A percentile compares a stretch with the other conserved stretches of the same genome.
phyloP scores from a whole-genome alignment of 176 grass and related monocot species.

The Zizania latifolia region DNA sequence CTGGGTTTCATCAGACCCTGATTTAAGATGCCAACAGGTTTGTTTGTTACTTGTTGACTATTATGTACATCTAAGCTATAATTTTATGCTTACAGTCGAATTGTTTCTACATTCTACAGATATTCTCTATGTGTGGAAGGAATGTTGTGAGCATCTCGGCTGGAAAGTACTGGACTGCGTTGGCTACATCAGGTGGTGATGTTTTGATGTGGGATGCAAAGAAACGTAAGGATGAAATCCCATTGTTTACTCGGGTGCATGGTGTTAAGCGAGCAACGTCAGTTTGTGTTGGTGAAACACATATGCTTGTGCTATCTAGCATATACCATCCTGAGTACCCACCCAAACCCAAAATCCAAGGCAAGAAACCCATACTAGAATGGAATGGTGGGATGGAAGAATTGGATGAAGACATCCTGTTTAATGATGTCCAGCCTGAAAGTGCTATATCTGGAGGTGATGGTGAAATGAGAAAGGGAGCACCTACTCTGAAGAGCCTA shows the following conservation, averaged over 20 bases:
- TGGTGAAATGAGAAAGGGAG: slow-evolving; percentile 18
- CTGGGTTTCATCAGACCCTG: slow-evolving; percentile 90
- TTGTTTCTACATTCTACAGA: slow-evolving; percentile 50
- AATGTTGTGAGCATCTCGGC: slow-evolving; percentile 77
- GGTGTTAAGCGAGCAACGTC: slow-evolving; percentile 83
- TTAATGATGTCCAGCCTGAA: slow-evolving; percentile 43
- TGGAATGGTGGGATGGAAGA: slow-evolving; percentile 54
- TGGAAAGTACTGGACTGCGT: slow-evolving; percentile 92
- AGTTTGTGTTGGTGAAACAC: slow-evolving; percentile 98
- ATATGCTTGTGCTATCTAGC: slow-evolving; percentile 78
- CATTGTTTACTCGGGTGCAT: slow-evolving; percentile 65
- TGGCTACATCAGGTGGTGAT: slow-evolving; percentile 81
- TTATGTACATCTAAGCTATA: slow-evolving; percentile 11
- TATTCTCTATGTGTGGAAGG: slow-evolving; percentile 74
- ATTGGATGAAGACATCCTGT: slow-evolving; percentile 64
- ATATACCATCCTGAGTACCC: slow-evolving; percentile 83
- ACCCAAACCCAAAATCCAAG: slow-evolving; percentile 39
- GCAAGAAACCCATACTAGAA: slow-evolving; percentile 27
- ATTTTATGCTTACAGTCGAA: slow-evolving; percentile 8
- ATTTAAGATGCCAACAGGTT: slow-evolving; percentile 97
- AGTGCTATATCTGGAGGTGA: slow-evolving; percentile 27
- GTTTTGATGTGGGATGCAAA: slow-evolving; percentile 98
- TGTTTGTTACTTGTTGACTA: slow-evolving; percentile 26
- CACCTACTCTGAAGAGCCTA: slow-evolving; percentile 77
- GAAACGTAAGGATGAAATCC: slow-evolving; percentile 64